Percentiles rank a stretch among this genome's conserved stretches.
phyloP scores from a whole-genome alignment of 495 filamentous ascomycete genomes.

The Podospora tetraspora region DNA sequence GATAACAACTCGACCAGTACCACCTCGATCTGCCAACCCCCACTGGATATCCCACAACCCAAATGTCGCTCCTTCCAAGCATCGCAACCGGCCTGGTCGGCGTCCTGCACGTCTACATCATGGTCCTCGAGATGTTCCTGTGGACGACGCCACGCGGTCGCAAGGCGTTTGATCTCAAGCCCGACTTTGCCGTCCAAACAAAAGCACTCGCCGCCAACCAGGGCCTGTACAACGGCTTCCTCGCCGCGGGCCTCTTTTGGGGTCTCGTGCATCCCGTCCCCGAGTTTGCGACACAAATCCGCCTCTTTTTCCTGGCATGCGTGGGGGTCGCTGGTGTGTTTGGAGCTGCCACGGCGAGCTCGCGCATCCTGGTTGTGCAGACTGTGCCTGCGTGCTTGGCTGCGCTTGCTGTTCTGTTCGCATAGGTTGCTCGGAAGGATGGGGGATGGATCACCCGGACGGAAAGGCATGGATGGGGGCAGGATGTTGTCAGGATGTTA shows the following conservation, averaged over 20 bases:
- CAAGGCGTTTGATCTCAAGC: slow-evolving; percentile 25
- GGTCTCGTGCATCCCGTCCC: slow-evolving; percentile 24
- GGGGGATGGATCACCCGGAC: not conserved
- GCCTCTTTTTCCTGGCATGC: slow-evolving; percentile 30
- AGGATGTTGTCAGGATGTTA: too few relatives aligned
- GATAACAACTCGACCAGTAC: too few relatives aligned
- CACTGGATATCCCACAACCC: not conserved
- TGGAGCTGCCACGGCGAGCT: slow-evolving; percentile 26
- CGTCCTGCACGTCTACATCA: slow-evolving; percentile 31
- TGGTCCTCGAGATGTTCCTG: slow-evolving; percentile 30
- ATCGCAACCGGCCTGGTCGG: slow-evolving; percentile 20
- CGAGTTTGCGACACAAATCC: slow-evolving; percentile 25
- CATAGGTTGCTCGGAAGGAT: not conserved
- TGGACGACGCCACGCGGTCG: slow-evolving; percentile 30
- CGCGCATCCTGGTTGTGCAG: slow-evolving; percentile 28
- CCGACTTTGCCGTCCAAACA: slow-evolving; percentile 27
- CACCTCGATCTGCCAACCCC: not conserved
- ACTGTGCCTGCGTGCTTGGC: slow-evolving; percentile 21
- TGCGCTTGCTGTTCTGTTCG: not conserved
- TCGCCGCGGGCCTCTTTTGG: slow-evolving; percentile 32
- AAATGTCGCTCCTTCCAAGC: slow-evolving; percentile 23
- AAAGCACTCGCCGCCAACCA: slow-evolving; percentile 30
- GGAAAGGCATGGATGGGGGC: too few relatives aligned
- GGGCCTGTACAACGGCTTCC: slow-evolving; percentile 36
- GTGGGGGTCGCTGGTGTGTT: slow-evolving; percentile 30